These are phyloP conservation scores for Pestalotiopsis fici DNA, from an alignment of 2,329 filamentous ascomycete species.

Conservation along the genomic window DNA sequence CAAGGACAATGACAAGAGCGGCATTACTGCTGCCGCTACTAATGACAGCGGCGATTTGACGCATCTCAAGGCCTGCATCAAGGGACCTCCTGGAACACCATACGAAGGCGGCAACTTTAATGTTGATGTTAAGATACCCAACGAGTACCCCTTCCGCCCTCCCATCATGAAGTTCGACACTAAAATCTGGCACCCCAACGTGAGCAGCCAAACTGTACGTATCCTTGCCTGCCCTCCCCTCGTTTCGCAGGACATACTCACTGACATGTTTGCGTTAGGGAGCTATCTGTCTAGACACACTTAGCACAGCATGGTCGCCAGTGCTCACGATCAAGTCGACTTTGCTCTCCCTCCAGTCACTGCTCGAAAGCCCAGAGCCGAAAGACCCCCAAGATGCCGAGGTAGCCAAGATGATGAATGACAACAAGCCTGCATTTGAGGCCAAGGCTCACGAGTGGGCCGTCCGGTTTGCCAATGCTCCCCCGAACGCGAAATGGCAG, in stretches of 20 bases:
- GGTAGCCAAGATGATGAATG: conserved; percentile 86
- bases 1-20: conserved; percentile 68
- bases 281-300: conserved; percentile 93
- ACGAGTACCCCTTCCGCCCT: conserved; percentile 90
- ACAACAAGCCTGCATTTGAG: conserved; percentile 76
- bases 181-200: conserved; percentile 95
- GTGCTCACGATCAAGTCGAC: conserved; percentile 96
- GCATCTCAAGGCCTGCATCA: conserved; percentile 80
- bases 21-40: conserved; percentile 69
- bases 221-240: neutral
- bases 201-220: conserved; percentile 88
- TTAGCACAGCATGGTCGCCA: conserved; percentile 89
- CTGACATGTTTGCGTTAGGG: conserved; percentile 31
- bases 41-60: conserved; percentile 68
- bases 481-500: conserved; percentile 34
- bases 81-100: conserved; percentile 86
- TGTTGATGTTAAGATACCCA: conserved; percentile 85
- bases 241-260: conserved; percentile 41
- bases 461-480: conserved; percentile 78
- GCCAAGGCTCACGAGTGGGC: conserved; percentile 89
- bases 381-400: conserved; percentile 97
- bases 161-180: conserved; percentile 91
- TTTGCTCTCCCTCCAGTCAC: conserved; percentile 87
- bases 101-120: conserved; percentile 84
- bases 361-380: conserved; percentile 91